These are phyloP conservation scores for Wickerhamiella kurtzmanii DNA, from an alignment of 805 yeast genomes.

Conservation along the genomic window DNA sequence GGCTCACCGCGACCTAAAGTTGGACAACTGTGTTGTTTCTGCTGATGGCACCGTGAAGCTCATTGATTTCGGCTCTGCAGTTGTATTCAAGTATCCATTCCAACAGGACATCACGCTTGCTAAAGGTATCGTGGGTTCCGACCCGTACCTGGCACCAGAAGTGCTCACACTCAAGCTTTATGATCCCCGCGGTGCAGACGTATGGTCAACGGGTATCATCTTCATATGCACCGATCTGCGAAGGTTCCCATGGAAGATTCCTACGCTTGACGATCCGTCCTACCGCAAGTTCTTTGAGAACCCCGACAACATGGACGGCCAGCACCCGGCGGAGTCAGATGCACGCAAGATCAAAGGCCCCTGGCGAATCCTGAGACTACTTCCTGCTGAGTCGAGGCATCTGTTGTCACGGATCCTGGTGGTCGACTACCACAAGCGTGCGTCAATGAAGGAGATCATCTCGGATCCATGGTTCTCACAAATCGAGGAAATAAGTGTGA, in stretches of 20 bases:
- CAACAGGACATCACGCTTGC: slow-evolving; percentile 48
- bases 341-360: slow-evolving; percentile 44
- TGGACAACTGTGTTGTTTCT: slow-evolving; percentile 84
- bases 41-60: slow-evolving; percentile 73
- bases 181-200: slow-evolving; percentile 79
- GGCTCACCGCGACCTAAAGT: slow-evolving; percentile 81
- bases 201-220: slow-evolving; percentile 89
- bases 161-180: slow-evolving; percentile 46
- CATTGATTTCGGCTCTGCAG: slow-evolving; percentile 89
- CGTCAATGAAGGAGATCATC: slow-evolving; percentile 42
- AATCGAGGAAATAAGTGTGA: slow-evolving; percentile 30
- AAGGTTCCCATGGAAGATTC: slow-evolving; percentile 92
- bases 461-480: slow-evolving; percentile 43
- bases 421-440: slow-evolving; percentile 45
- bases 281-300: slow-evolving; percentile 43
- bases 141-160: slow-evolving; percentile 92
- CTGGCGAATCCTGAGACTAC: slow-evolving; percentile 49
- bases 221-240: slow-evolving; percentile 80
- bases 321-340: slow-evolving; percentile 17
- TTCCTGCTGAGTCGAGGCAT: slow-evolving; percentile 54
- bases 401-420: slow-evolving; percentile 54
- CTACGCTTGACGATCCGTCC: slow-evolving; percentile 62
- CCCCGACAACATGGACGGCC: slow-evolving; percentile 19
- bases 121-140: slow-evolving; percentile 85
- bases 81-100: slow-evolving; percentile 59